These are phyloP conservation scores for Piedraia hortae DNA, from an alignment of 2,329 filamentous ascomycete species.

Conservation along the genomic window DNA sequence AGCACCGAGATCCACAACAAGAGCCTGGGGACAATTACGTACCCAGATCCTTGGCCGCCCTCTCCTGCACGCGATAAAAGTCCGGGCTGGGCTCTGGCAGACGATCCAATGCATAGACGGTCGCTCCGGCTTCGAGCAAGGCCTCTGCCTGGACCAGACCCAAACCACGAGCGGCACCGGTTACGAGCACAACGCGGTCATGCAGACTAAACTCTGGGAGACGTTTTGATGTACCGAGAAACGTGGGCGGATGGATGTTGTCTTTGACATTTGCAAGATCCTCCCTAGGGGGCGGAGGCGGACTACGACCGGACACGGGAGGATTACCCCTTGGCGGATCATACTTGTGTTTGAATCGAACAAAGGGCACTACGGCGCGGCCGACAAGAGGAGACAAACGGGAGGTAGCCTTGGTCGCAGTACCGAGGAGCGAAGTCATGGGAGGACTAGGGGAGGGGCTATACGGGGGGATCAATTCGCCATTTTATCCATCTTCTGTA, in stretches of 20 bases:
- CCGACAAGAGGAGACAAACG: too few species aligned
- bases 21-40: constrained; percentile 1
- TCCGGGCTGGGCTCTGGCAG: constrained; percentile 29
- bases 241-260: constrained; percentile 9
- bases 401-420: too few species aligned
- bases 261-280: constrained; percentile 10
- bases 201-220: constrained; percentile 52
- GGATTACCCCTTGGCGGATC: constrained; percentile 10
- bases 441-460: too few species aligned
- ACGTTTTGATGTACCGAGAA: constrained; percentile 13
- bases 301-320: constrained; percentile 7
- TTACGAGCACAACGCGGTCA: constrained; percentile 38
- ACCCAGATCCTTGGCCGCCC: constrained; percentile 35
- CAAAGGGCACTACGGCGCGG: too few species aligned
- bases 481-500: too few species aligned
- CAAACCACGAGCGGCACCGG: constrained; percentile 42
- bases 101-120: constrained; percentile 38
- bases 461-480: too few species aligned
- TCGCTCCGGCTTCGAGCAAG: constrained; percentile 47
- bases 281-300: constrained; percentile 10
- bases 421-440: not conserved
- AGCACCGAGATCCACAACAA: not conserved
- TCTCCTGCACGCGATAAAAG: constrained; percentile 36
- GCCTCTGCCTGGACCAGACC: constrained; percentile 50
- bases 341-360: constrained; percentile 8